These are phyloP conservation scores for Backusella tuberculispora DNA, from an alignment of 192 early-diverging fungal genomes.

Conservation along the genomic window DNA sequence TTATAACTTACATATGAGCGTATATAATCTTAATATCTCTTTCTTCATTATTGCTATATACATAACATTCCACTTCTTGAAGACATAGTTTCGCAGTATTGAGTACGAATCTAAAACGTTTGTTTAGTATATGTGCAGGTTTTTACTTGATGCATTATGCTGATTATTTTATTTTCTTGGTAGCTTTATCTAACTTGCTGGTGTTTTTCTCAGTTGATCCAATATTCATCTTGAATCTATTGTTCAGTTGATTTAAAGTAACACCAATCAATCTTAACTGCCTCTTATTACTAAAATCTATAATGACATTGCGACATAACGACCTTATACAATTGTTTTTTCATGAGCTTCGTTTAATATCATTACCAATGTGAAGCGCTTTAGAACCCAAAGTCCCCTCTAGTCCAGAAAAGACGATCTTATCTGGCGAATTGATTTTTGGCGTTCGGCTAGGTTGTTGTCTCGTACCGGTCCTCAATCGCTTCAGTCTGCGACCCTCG, in stretches of 20 bases:
- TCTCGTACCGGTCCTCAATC: not conserved
- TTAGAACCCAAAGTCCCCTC: too few species aligned
- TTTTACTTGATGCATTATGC: not conserved
- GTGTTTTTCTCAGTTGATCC: not conserved
- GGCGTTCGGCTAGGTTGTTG: too few species aligned
- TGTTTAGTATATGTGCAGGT: not conserved
- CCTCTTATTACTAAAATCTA: too few species aligned
- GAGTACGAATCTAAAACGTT: not conserved
- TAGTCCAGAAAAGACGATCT: too few species aligned
- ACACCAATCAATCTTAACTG: too few species aligned
- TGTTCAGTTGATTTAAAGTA: too few species aligned
- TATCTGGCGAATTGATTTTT: too few species aligned
- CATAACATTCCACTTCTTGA: not conserved
- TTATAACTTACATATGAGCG: not conserved
- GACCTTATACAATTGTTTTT: too few species aligned
- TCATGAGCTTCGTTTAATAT: too few species aligned
- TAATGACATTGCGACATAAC: too few species aligned
- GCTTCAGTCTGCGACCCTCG: not conserved
- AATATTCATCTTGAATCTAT: too few species aligned
- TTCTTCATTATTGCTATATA: not conserved
- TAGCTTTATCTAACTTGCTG: not conserved
- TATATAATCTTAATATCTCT: not conserved
- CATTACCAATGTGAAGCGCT: too few species aligned
- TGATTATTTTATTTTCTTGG: not conserved
- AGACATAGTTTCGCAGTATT: not conserved